These are phyloP conservation scores for Deuterostichococcus epilithicus DNA, from an alignment of 139 green algal genomes.

Conservation along the genomic window DNA sequence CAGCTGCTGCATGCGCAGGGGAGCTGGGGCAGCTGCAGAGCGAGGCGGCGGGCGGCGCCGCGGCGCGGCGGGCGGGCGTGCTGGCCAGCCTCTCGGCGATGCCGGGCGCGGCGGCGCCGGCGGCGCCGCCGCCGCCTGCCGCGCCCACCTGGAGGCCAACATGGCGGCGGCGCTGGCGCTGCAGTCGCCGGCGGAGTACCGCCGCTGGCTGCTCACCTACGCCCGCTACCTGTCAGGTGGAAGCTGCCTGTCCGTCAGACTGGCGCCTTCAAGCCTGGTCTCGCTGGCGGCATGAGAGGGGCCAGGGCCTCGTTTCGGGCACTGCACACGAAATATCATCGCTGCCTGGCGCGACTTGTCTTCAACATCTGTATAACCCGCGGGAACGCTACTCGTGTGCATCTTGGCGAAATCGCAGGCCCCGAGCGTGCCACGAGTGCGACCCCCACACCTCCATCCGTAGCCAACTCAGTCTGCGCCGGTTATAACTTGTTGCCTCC, in stretches of 20 bases:
- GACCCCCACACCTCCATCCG: too few species aligned
- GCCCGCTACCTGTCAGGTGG: conserved; percentile 45
- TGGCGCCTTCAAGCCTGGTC: conserved; percentile 1
- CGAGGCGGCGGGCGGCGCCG: conserved; percentile 4
- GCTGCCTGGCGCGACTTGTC: too few species aligned
- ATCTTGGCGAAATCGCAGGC: too few species aligned
- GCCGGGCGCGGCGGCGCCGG: background rate
- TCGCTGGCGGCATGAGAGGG: too few species aligned
- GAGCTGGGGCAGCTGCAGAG: conserved; percentile 44
- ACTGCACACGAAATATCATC: too few species aligned
- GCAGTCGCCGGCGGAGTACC: conserved; percentile 45
- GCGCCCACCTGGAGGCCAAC: conserved; percentile 50
- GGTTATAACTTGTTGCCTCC: too few species aligned
- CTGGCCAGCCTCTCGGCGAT: conserved; percentile 2
- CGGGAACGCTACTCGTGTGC: too few species aligned
- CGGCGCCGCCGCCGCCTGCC: background rate
- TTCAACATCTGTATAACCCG: background rate
- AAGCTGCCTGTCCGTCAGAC: background rate
- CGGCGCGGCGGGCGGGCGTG: background rate
- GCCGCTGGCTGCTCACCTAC: conserved; percentile 59
- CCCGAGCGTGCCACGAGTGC: too few species aligned
- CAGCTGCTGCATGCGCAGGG: conserved; percentile 20
- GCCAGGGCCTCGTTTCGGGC: too few species aligned
- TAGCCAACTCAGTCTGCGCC: too few species aligned
- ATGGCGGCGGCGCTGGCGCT: conserved; percentile 53